Evolutionary conservation across 192 early-diverging fungal genomes (phyloP), one percentile per base, ranked within the genome.

Genomic region (Fimicolochytrium jonesii): DNA sequence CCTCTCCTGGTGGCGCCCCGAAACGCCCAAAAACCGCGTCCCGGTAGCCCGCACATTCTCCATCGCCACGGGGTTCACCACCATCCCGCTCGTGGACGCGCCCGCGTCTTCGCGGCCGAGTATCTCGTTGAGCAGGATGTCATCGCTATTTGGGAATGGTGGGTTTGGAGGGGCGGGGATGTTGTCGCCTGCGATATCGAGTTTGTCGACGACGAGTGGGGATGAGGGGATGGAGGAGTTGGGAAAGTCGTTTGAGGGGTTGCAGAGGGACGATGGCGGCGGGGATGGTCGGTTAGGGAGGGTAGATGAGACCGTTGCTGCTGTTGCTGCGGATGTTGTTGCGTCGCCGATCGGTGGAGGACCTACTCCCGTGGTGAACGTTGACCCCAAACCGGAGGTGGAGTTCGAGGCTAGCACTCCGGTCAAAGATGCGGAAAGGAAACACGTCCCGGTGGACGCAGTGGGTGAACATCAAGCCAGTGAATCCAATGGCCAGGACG

Each of bases 1-100:
- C 4, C 29, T 67, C 36, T 41, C 33, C 29, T 67, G 66, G 66
- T 67, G 66, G 66, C 15, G 66, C 23, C 57, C 66, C 4, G 66
- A 53, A 39, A 37, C 20, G 6, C 45, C 56, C 22, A 23, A 31
- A 28, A 50, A 47, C 42, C 28, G 57, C 1, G 35, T 58, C 0
- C 66, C 66, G n/a, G 44, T 59, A 22, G 66, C 66, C 10, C 59
- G 48, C 11, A 67, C 46, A 0, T 67, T 67, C 37, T 52, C 48
- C 23, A 67, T 67, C 20, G 47, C 56, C 17, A 58, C 55, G 0
- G 64, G 64, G 25, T 63, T 63, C 61, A 51, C 49, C 5, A 53
- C 47, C 6, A 53, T 63, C 20, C 49, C 61, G 11, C 26, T 63
- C 9, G 61, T n/a, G n/a, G n/a, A n/a, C n/a, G n/a, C n/a, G n/a